Percentiles rank a stretch among this genome's conserved stretches.
These are phyloP conservation scores for Postia placenta DNA, from an alignment of 768 basidiomycete species.

Conservation along the genomic window DNA sequence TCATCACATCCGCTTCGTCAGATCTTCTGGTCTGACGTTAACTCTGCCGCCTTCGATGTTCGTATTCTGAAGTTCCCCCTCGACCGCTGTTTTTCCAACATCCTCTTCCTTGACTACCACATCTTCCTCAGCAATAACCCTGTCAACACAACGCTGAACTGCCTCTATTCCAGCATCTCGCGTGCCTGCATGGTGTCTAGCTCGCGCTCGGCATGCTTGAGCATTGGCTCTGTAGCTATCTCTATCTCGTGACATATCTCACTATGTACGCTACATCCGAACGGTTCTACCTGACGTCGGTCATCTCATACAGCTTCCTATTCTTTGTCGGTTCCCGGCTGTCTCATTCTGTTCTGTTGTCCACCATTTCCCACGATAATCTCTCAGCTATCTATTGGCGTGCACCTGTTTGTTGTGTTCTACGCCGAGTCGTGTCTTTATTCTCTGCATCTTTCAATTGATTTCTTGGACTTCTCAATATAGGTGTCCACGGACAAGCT, in stretches of 20 bases:
- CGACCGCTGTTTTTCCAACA: neutral
- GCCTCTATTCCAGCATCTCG: neutral
- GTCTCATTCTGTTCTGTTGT: neutral
- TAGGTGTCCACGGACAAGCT: constrained; percentile 1
- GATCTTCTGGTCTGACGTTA: neutral
- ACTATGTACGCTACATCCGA: neutral
- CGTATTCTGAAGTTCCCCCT: neutral
- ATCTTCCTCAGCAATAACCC: neutral
- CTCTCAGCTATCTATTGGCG: constrained; percentile 1
- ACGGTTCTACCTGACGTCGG: neutral
- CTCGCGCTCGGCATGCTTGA: neutral
- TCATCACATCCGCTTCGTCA: constrained; percentile 6
- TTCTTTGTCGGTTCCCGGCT: neutral
- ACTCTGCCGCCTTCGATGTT: neutral
- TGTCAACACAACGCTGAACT: neutral
- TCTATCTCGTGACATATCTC: constrained; percentile 1
- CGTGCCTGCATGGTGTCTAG: neutral
- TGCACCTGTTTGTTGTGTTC: constrained; percentile 2
- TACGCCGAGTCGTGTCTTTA: neutral
- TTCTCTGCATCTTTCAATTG: neutral
- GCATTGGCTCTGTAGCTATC: constrained; percentile 2
- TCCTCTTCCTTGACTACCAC: neutral
- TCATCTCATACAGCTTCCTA: neutral
- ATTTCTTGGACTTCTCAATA: constrained; percentile 4
- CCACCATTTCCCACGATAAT: neutral